Conservation (phyloP, 805 yeast genomes). For the Lachancea mirantina region DNA sequence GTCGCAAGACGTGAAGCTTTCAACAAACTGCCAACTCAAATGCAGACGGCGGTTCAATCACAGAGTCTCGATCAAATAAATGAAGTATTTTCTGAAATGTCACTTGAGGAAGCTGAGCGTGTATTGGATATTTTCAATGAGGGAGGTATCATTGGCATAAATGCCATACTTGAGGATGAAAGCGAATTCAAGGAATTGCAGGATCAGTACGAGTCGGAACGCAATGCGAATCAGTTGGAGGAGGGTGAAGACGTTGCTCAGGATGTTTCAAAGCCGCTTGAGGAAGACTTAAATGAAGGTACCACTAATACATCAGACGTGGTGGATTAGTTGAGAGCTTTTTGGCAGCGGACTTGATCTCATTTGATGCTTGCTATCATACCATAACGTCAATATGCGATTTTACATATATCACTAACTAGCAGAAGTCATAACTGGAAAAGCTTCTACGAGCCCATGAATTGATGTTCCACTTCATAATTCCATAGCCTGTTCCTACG, state of each 20-base stretch:
- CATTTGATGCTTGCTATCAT: background rate
- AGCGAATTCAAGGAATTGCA: constrained; percentile 53
- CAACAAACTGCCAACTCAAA: constrained; percentile 46
- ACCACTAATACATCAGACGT: constrained; percentile 32
- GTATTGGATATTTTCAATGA: constrained; percentile 68
- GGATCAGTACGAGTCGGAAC: constrained; percentile 35
- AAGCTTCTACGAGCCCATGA: constrained; percentile 55
- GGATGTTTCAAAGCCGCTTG: too few relatives aligned
- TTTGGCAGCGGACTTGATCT: background rate
- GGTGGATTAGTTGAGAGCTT: constrained; percentile 29
- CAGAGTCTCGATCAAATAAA: constrained; percentile 72
- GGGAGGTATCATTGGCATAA: constrained; percentile 78
- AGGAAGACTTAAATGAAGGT: constrained; percentile 14
- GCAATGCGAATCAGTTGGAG: constrained; percentile 14
- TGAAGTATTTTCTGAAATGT: constrained; percentile 66
- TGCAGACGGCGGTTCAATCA: constrained; percentile 73
- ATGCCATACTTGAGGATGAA: constrained; percentile 67
- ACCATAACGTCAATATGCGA: background rate
- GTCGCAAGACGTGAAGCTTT: constrained; percentile 45
- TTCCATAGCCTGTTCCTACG: constrained; percentile 61
- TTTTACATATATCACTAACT: constrained; percentile 10
- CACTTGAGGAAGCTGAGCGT: constrained; percentile 71
- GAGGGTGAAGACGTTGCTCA: constrained; percentile 16
- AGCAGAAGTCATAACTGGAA: constrained; percentile 46
- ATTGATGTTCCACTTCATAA: constrained; percentile 63